phyloP scores from a whole-genome alignment of 75 land plant genomes.

The Gnetum montanum region DNA sequence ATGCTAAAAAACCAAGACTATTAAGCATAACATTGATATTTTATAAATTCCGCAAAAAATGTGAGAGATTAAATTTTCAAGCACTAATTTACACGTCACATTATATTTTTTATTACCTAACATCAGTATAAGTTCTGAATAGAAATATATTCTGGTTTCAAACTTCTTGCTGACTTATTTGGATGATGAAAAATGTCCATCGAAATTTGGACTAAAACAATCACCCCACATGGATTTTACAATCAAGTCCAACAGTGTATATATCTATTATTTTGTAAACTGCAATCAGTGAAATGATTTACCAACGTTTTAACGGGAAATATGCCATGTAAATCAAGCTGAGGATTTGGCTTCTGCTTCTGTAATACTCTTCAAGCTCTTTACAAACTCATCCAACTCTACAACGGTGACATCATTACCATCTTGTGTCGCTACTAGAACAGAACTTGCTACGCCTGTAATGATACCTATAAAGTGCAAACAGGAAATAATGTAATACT shows the following conservation, averaged over 20 bases:
- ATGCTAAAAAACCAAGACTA: no score
- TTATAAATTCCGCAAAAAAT: no score
- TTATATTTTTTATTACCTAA: no score
- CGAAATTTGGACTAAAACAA: slow-evolving; percentile 6
- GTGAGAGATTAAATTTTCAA: no score
- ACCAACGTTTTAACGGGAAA: background rate
- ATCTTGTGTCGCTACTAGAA: slow-evolving; percentile 50
- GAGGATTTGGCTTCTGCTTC: slow-evolving; percentile 15
- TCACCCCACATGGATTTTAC: background rate
- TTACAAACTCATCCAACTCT: slow-evolving; percentile 46
- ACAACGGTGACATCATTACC: slow-evolving; percentile 40
- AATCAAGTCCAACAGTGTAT: background rate
- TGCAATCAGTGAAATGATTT: background rate
- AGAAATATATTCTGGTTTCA: no score
- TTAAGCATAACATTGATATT: no score
- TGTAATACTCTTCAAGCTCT: slow-evolving; percentile 24
- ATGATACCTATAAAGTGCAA: slow-evolving; percentile 29
- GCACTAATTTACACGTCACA: no score
- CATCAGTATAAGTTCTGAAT: no score
- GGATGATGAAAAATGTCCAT: slow-evolving; percentile 10
- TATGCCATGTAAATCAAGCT: background rate
- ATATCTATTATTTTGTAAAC: background rate
- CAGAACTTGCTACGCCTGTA: slow-evolving; percentile 30
- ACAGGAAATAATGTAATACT: background rate
- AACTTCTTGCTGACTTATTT: background rate